Conservation (phyloP, 352 stramenopile species). For the Pythium biforme region DNA sequence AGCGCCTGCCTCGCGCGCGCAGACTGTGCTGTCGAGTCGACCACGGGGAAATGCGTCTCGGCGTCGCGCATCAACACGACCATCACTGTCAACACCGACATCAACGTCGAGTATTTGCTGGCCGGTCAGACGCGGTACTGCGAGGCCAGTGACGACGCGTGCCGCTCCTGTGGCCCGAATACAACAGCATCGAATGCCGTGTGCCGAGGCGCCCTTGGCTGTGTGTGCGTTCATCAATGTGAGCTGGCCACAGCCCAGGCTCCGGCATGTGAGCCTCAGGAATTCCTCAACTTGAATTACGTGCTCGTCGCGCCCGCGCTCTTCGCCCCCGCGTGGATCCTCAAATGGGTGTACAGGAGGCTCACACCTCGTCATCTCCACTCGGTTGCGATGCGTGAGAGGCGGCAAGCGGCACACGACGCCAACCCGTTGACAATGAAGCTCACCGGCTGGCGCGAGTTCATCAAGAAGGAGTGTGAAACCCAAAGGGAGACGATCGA, state of each 20-base stretch:
- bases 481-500: slow-evolving; percentile 22
- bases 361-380: neutral
- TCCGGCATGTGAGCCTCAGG: neutral
- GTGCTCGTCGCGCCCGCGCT: neutral
- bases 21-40: slow-evolving; percentile 41
- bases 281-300: neutral
- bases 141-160: slow-evolving; percentile 26
- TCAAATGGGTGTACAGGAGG: slow-evolving; percentile 6
- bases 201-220: slow-evolving; percentile 26
- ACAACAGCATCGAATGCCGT: slow-evolving; percentile 6
- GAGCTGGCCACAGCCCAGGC: slow-evolving; percentile 9
- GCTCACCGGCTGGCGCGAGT: slow-evolving; percentile 35
- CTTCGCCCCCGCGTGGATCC: neutral
- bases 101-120: slow-evolving; percentile 28
- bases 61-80: slow-evolving; percentile 11
- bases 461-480: slow-evolving; percentile 19
- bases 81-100: neutral
- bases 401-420: neutral
- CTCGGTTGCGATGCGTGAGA: neutral
- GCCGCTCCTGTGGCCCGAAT: slow-evolving; percentile 18
- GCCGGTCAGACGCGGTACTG: slow-evolving; percentile 29
- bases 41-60: slow-evolving; percentile 39
- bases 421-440: slow-evolving; percentile 29
- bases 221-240: slow-evolving; percentile 32
- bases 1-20: slow-evolving; percentile 17